These are phyloP conservation scores for Paxillus involutus DNA, from an alignment of 768 basidiomycete species.

Conservation along the genomic window DNA sequence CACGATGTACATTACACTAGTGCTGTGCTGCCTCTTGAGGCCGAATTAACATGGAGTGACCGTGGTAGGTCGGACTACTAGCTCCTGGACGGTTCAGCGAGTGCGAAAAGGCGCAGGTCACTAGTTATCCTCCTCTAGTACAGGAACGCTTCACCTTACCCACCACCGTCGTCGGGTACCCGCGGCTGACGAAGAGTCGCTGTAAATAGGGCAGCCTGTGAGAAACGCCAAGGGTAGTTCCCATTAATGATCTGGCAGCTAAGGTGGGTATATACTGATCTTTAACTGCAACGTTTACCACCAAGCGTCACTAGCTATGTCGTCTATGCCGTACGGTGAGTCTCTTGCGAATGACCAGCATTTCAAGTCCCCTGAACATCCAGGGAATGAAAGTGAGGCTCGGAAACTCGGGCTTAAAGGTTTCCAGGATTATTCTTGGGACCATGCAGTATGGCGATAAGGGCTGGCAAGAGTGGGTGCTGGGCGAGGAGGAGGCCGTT, in stretches of 20 bases:
- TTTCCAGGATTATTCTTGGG: slow-evolving; percentile 52
- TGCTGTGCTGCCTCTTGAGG: no score
- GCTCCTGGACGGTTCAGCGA: no score
- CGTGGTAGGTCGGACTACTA: no score
- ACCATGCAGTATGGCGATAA: slow-evolving; percentile 45
- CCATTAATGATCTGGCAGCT: neutral
- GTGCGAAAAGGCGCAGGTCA: no score
- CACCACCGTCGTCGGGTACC: no score
- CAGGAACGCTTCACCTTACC: no score
- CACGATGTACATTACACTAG: no score
- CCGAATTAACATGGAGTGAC: no score
- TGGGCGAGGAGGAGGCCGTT: slow-evolving; percentile 44
- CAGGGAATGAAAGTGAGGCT: slow-evolving; percentile 32
- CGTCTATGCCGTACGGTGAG: slow-evolving; percentile 34
- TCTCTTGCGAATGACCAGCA: neutral
- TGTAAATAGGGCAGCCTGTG: slow-evolving; percentile 16
- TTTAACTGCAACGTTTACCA: neutral
- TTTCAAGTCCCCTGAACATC: neutral
- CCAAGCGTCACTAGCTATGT: slow-evolving; percentile 12
- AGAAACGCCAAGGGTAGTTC: slow-evolving; percentile 3
- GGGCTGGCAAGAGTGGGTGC: slow-evolving; percentile 55
- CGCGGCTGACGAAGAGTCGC: neutral
- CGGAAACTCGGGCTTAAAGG: slow-evolving; percentile 49
- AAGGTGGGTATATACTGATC: neutral
- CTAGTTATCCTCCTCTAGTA: no score